Percentiles rank a stretch among this genome's conserved stretches.
Conservation (phyloP, 1,139 yeast genomes). For the Debaryomycetaceae sp. region DNA sequence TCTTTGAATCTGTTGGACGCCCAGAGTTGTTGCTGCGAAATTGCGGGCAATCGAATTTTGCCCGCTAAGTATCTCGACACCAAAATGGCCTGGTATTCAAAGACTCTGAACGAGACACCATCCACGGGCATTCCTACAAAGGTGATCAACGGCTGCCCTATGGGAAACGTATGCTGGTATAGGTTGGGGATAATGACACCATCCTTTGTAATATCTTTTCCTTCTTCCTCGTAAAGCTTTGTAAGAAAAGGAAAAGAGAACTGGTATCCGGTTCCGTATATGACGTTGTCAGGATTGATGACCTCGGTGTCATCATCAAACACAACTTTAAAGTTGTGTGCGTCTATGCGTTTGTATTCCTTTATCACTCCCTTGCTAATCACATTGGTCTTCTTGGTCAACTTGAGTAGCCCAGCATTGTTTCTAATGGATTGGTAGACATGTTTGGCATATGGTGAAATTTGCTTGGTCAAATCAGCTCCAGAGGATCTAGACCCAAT, state of each 20-base stretch:
- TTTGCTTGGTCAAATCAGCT: slow-evolving; percentile 32
- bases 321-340: slow-evolving; percentile 18
- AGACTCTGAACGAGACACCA: slow-evolving; percentile 36
- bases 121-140: slow-evolving; percentile 43
- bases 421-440: slow-evolving; percentile 31
- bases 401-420: slow-evolving; percentile 8
- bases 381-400: slow-evolving; percentile 17
- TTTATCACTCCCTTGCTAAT: slow-evolving; percentile 21
- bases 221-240: slow-evolving; percentile 13
- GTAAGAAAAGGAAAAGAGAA: slow-evolving; percentile 41
- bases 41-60: slow-evolving; percentile 25
- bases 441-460: slow-evolving; percentile 18
- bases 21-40: slow-evolving; percentile 31
- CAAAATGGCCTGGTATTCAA: slow-evolving; percentile 40
- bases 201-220: slow-evolving; percentile 20
- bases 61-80: slow-evolving; percentile 34
- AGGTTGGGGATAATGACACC: slow-evolving; percentile 28
- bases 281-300: slow-evolving; percentile 29
- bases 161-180: slow-evolving; percentile 37
- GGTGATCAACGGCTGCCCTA: slow-evolving; percentile 33
- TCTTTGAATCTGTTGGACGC: slow-evolving; percentile 17
- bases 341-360: slow-evolving; percentile 11
- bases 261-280: slow-evolving; percentile 46
- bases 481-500: slow-evolving; percentile 47
- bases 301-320: slow-evolving; percentile 28